Base-by-base conservation (phyloP, 495 filamentous ascomycete species). In the Antarctomyces pellizariae region DNA sequence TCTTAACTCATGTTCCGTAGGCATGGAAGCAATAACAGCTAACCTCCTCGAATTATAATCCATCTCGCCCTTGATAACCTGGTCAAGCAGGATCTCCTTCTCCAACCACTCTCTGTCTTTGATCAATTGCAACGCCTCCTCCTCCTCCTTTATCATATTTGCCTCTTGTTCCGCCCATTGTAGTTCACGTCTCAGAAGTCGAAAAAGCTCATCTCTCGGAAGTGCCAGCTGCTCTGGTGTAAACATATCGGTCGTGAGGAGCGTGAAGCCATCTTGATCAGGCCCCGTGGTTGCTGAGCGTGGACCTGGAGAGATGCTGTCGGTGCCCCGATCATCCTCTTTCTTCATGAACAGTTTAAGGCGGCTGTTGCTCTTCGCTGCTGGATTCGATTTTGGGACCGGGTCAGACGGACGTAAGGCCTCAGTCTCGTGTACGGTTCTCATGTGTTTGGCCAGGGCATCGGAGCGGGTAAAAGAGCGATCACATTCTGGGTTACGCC, bases 371-470 rank as follows among this genome's bases (percentile, higher is more conserved):
- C 67, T 64, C 30, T 66, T 64, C 6, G 51, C 54, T 0, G 59
- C 54, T 3, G 58, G 60, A 49, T 68, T 57, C 24, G 69, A 65
- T 48, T 77, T 83, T 2, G 77, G 73, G 11, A 84, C 73, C 3
- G 78, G 71, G 41, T 89, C 82, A n/a, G 72, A 74, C 4, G 77
- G 77, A 4, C 82, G 73, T 3, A 91, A 58, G 3, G 78, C 74
- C 48, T 95, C 89, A 19, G 82, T 92, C 49, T 97, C 89, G 50
- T 97, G 86, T 16, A 97, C 86, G 16, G 86, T 95, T 44, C 86
- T 74, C 78, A 93, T 92, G 46, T 97, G 86, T 45, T 97, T 97
- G 4, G 86, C 80, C 0, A 97, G 67, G 12, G 86, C 86, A 45
- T 97, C 86, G 16, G 86, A 95, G 31, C 86, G 70, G 5, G 86